phyloP scores from a whole-genome alignment of 164 flowering plant species.

The Dillenia suffruticosa region DNA sequence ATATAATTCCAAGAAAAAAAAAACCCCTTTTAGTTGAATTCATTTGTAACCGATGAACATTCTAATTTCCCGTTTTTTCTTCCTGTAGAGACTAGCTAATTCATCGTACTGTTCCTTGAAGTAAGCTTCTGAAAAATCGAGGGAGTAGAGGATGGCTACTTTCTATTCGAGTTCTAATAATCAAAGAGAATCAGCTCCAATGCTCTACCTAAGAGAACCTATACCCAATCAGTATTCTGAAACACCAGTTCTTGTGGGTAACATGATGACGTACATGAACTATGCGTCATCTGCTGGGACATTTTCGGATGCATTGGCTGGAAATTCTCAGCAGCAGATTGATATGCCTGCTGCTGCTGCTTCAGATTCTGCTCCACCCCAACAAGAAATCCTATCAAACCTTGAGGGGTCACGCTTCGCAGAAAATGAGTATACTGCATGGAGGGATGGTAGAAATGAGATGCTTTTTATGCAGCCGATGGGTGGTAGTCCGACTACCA shows the following conservation, averaged over 20 bases:
- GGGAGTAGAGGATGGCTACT: slow-evolving; percentile 57
- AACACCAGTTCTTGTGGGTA: slow-evolving; percentile 37
- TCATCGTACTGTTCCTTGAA: slow-evolving; percentile 11
- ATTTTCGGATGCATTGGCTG: slow-evolving; percentile 44
- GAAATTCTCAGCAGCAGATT: slow-evolving; percentile 41
- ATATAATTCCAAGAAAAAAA: too few relatives aligned
- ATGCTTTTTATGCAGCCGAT: slow-evolving; percentile 46
- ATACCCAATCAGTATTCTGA: slow-evolving; percentile 46
- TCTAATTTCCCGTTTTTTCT: slow-evolving; percentile 7
- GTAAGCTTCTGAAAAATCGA: slow-evolving; percentile 11
- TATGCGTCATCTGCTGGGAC: slow-evolving; percentile 46
- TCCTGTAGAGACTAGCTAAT: slow-evolving; percentile 7
- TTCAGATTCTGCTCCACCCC: slow-evolving; percentile 36
- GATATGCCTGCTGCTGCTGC: slow-evolving; percentile 41
- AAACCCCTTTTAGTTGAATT: background rate
- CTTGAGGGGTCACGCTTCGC: slow-evolving; percentile 34
- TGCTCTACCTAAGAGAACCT: slow-evolving; percentile 48
- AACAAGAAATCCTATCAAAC: slow-evolving; percentile 50
- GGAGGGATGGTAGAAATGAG: slow-evolving; percentile 67
- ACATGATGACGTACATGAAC: slow-evolving; percentile 63
- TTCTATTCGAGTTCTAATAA: slow-evolving; percentile 52
- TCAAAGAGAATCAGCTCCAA: slow-evolving; percentile 52
- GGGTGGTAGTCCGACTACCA: slow-evolving; percentile 21
- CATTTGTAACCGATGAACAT: slow-evolving; percentile 1
- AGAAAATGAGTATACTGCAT: slow-evolving; percentile 37